phyloP scores from a whole-genome alignment of 768 basidiomycete species.

The Lepiota venenata region DNA sequence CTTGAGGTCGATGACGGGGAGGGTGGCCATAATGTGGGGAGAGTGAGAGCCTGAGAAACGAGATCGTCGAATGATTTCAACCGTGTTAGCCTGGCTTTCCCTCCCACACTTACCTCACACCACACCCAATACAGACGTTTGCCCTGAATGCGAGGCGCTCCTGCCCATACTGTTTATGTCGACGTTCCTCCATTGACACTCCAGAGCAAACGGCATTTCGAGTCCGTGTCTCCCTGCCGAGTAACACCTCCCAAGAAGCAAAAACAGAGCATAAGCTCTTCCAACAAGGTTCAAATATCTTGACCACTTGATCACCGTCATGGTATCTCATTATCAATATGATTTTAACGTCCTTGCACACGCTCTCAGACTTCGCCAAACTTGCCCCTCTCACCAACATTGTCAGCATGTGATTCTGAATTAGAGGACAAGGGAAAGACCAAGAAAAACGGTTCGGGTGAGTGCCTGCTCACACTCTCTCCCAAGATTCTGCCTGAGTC shows the following conservation, averaged over 20 bases:
- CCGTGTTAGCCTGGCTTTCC: neutral
- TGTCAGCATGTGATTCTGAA: constrained; percentile 16
- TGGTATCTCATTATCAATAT: neutral
- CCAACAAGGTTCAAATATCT: constrained; percentile 6
- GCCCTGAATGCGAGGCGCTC: constrained; percentile 7
- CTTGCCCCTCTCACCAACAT: constrained; percentile 18
- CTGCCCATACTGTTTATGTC: constrained; percentile 12
- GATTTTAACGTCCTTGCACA: neutral
- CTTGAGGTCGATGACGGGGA: constrained; percentile 55
- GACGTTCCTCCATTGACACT: neutral
- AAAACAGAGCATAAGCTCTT: neutral
- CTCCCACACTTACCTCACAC: neutral
- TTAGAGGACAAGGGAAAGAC: neutral
- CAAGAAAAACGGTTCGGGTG: neutral
- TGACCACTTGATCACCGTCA: neutral
- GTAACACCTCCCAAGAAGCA: neutral
- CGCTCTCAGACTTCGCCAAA: neutral
- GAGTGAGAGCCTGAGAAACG: constrained; percentile 22
- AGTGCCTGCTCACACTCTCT: neutral
- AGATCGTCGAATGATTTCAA: no score
- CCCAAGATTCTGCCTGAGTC: constrained; percentile 9
- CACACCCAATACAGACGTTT: neutral
- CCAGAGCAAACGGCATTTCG: neutral
- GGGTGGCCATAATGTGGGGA: constrained; percentile 50
- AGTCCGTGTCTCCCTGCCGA: neutral